Conservation (phyloP, 1,284 basidiomycete species). For the Cerrena zonata region DNA sequence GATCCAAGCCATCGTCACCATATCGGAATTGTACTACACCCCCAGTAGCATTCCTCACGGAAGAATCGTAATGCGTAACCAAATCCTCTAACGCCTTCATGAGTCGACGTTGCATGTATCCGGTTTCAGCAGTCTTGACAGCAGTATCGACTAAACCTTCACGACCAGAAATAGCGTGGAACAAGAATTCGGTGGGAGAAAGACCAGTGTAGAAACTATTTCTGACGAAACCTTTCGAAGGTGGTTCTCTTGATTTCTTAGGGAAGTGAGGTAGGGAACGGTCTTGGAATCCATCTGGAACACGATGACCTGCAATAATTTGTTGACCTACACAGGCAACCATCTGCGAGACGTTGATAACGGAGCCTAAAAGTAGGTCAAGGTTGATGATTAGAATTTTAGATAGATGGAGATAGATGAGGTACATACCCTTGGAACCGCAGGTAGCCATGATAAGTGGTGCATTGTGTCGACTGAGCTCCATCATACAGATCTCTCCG, state of each 20-base stretch:
- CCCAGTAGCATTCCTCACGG: constrained; percentile 92
- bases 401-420: not conserved
- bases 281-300: constrained; percentile 98
- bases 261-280: constrained; percentile 97
- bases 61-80: constrained; percentile 93
- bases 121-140: constrained; percentile 99
- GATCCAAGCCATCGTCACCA: constrained; percentile 96
- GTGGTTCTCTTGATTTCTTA: constrained; percentile 95
- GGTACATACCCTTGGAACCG: constrained; percentile 83
- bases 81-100: constrained; percentile 99
- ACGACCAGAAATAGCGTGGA: constrained; percentile 98
- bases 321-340: constrained; percentile 99
- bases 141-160: constrained; percentile 99
- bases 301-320: constrained; percentile 96
- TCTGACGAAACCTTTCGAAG: constrained; percentile 96
- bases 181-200: constrained; percentile 94
- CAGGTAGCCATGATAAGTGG: constrained; percentile 99
- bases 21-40: constrained; percentile 98
- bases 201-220: constrained; percentile 96
- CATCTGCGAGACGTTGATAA: constrained; percentile 99
- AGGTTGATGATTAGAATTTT: constrained; percentile 1
- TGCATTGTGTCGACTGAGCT: constrained; percentile 93
- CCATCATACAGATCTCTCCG: constrained; percentile 96
- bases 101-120: constrained; percentile 97
- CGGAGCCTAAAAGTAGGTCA: constrained; percentile 63